Base-by-base conservation (phyloP, 257 asterid genomes). In the Solanum lignicaule region DNA sequence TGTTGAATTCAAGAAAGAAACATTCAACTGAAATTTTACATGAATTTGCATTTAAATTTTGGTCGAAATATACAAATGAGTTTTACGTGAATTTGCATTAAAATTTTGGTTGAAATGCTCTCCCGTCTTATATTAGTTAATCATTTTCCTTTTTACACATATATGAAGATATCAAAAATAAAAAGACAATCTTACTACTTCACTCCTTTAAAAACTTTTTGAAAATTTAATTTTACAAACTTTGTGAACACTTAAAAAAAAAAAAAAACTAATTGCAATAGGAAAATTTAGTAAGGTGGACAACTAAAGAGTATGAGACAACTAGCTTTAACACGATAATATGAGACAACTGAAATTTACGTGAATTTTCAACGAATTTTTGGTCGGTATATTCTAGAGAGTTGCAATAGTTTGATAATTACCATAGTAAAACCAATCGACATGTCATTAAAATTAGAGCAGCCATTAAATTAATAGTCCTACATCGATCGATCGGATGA, bases 181-280 rank as follows among this genome's bases (percentile, higher is more conserved):
- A 48, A 0, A 46, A 48, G 0, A 14, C 0, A 14, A 14, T 5
- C 0, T 46, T 46, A 14, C 3, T 14, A 48, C 7, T 48, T 48
- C 7, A 48, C 20, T 1, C 7, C 5, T 5, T 46, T 4, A 2
- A 5, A 14, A 14, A 46, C 58, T 14, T 46, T 0, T 14, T 46
- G 2, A 0, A 1, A 46, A 46, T 43, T 43, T 43, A 12, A 46
- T 46, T 46, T 46, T 46, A 46, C 58, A 48, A 48, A 15, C 21
- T 15, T 48, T 48, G 21, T 48, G 58, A 48, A 48, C 58, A 48
- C 20, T 48, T 48, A n/a, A n/a, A n/a, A 31, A 0, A 48, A 14
- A 15, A 46, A 46, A 48, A 46, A 4, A 46, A 9, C 0, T 48
- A 14, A 14, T 5, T 15, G 58, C 7, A 48, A 46, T 1, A 46